phyloP scores from a whole-genome alignment of 768 basidiomycete genomes.

The Calvatia gigantea region DNA sequence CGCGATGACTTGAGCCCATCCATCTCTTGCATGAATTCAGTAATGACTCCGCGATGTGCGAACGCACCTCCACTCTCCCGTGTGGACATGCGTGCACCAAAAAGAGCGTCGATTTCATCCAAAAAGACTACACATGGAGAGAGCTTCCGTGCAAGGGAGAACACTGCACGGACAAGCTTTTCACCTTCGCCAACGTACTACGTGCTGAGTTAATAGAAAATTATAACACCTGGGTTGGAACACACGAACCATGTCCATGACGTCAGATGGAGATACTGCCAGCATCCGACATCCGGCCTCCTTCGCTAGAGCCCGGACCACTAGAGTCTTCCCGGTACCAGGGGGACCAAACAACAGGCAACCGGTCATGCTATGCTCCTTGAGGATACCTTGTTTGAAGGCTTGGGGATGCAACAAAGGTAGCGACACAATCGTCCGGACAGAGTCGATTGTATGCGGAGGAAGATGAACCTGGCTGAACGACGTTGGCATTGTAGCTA shows the following conservation, averaged over 20 bases:
- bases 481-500: conserved; percentile 70
- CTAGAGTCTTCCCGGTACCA: conserved; percentile 84
- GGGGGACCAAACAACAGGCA: conserved; percentile 92
- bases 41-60: conserved; percentile 85
- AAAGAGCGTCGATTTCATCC: conserved; percentile 92
- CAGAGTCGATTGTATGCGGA: conserved; percentile 83
- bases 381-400: conserved; percentile 85
- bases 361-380: conserved; percentile 88
- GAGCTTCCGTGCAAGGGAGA: conserved; percentile 78
- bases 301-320: conserved; percentile 87
- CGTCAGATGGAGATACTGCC: conserved; percentile 85
- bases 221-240: not conserved
- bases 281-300: conserved; percentile 95
- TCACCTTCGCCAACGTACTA: conserved; percentile 90
- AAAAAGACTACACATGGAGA: conserved; percentile 93
- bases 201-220: not conserved
- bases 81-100: conserved; percentile 78
- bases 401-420: conserved; percentile 85
- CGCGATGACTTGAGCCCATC: conserved; percentile 82
- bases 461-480: conserved; percentile 90
- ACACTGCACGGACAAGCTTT: conserved; percentile 86
- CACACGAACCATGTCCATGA: conserved; percentile 86
- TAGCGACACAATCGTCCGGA: conserved; percentile 87
- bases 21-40: conserved; percentile 97
- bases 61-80: conserved; percentile 75